Base-by-base conservation (phyloP, 2,329 filamentous ascomycete genomes). In the Fusarium papillatum region DNA sequence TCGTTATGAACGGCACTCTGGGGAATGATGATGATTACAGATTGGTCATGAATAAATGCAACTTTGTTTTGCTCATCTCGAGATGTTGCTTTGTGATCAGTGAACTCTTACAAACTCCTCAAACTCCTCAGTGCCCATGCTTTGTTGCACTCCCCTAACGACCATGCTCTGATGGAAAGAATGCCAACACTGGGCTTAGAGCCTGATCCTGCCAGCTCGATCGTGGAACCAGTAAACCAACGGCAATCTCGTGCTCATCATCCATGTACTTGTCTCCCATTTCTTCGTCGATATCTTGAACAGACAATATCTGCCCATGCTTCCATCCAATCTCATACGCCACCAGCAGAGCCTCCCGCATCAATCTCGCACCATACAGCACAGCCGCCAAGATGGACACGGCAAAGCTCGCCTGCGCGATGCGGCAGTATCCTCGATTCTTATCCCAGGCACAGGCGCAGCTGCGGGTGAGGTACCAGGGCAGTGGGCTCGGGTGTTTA, bases 131-230 rank as follows among this genome's bases (percentile, higher is more conserved):
- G 34, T 36, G 13, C 34, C 13, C 34, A 36, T 36, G 34, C 34
- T 14, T 36, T 36, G 34, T 36, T 36, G 34, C 34, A 36, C 34
- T 36, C 34, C 34, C 60, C 53, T 41, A 43, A 38, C 48, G 57
- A 41, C 59, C 36, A 13, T 62, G 31, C 11, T 53, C 57, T 1
- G 73, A 76, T 4, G 81, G 80, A 26, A 83, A 82, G 64, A 83
- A 83, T 14, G 82, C 82, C 36, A 83, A 55, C 26, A 83, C 81
- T 2, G 82, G 82, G 59, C 81, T 83, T 2, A 82, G 48, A 5
- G 76, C 78, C 38, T 74, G 41, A 9, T 62, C 67, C 7, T 75
- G 69, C 29, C 62, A 68, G 9, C 50, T 57, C 29, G 67, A 60
- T 1, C 61, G 41, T 3, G 26, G 57, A 8, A 50, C 53, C 9